These are phyloP conservation scores for Ophiostoma novo-ulmi DNA, from an alignment of 2,329 filamentous ascomycete species.

Conservation along the genomic window DNA sequence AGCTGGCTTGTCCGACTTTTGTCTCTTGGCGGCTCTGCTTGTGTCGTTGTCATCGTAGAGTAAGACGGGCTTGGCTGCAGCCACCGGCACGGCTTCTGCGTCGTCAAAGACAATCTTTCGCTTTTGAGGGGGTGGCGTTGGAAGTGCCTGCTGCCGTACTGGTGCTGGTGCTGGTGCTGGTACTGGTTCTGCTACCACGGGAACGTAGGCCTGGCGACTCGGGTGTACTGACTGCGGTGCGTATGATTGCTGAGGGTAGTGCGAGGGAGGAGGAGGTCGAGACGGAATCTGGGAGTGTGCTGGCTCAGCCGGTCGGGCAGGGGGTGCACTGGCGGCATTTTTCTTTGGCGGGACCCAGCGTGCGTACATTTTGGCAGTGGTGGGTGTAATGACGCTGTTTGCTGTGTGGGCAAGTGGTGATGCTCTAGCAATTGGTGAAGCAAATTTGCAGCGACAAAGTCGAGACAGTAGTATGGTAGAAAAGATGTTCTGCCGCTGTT, in stretches of 20 bases:
- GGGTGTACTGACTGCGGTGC: not conserved
- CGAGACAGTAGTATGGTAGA: not conserved
- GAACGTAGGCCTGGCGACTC: not conserved
- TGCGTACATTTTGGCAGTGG: conserved; percentile 31
- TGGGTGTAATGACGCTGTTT: not conserved
- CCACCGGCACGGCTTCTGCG: conserved; percentile 12
- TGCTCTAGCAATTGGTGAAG: not conserved
- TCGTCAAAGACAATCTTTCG: conserved; percentile 32
- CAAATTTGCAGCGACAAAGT: not conserved
- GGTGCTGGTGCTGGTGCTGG: conserved; percentile 23
- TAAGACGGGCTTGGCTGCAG: conserved; percentile 4
- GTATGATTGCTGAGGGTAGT: not conserved
- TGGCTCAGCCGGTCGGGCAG: not conserved
- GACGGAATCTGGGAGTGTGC: not conserved
- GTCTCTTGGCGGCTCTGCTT: conserved; percentile 19
- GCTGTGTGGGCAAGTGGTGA: not conserved
- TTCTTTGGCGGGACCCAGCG: conserved; percentile 37
- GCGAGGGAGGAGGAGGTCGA: conserved; percentile 4
- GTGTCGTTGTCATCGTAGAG: conserved; percentile 16
- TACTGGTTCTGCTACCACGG: not conserved
- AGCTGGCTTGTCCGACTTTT: not conserved
- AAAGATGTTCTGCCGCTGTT: conserved; percentile 19
- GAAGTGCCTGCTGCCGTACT: conserved; percentile 16
- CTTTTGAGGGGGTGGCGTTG: conserved; percentile 15
- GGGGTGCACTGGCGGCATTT: conserved; percentile 3